Evolutionary conservation across 78 protist genomes (phyloP).

Genomic region (Goniomonas avonlea): DNA sequence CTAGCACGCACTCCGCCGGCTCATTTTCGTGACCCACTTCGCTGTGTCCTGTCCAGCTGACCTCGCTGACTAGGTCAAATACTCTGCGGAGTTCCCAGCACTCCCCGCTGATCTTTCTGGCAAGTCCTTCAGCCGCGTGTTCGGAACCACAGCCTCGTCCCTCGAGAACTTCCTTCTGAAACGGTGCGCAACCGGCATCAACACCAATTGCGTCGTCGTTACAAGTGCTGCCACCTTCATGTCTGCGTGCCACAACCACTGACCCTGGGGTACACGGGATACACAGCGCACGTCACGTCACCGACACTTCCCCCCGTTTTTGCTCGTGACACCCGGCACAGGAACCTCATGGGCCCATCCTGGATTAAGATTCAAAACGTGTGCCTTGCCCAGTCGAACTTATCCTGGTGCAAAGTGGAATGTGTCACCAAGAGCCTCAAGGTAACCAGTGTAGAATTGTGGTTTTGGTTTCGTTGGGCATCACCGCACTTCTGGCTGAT

Average conservation of each 20-base stretch:
- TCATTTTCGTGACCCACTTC: no score
- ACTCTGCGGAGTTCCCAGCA: slow-evolving; percentile 23
- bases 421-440: not conserved
- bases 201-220: no score
- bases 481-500: not conserved
- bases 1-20: no score
- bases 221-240: no score
- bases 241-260: no score
- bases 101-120: slow-evolving; percentile 10
- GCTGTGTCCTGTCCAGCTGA: no score
- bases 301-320: no score
- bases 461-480: not conserved
- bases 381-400: not conserved
- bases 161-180: slow-evolving; percentile 68
- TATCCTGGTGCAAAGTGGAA: slow-evolving; percentile 28
- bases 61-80: no score
- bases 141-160: slow-evolving; percentile 61
- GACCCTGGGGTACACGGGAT: no score
- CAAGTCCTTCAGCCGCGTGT: slow-evolving; percentile 38
- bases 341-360: slow-evolving; percentile 81
- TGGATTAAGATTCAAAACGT: slow-evolving; percentile 53
- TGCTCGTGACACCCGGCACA: no score
- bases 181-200: no score
- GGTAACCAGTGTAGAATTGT: not conserved
- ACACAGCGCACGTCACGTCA: no score